Conservation (phyloP, 805 yeast species). For the Yamadazyma phyllophila region DNA sequence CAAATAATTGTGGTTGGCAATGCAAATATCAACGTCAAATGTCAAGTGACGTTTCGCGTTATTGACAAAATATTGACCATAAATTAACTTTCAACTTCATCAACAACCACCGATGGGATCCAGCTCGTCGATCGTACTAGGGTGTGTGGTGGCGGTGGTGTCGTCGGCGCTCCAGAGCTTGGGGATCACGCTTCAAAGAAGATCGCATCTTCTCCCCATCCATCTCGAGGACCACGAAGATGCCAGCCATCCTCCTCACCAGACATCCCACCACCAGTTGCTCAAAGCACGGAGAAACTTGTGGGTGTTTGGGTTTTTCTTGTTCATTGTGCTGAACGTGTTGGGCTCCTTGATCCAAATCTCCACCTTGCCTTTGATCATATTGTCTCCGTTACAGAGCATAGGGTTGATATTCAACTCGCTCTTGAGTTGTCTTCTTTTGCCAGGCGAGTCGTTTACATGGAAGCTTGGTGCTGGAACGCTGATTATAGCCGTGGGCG, state of each 20-base stretch:
- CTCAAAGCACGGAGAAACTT: conserved; percentile 45
- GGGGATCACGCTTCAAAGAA: conserved; percentile 79
- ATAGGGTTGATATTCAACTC: conserved; percentile 87
- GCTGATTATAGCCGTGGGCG: conserved; percentile 65
- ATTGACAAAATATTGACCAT: background rate
- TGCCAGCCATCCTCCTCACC: background rate
- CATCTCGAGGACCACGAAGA: conserved; percentile 13
- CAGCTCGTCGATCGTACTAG: conserved; percentile 42
- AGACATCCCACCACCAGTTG: conserved; percentile 24
- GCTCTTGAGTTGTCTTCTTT: conserved; percentile 57
- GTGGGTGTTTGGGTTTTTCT: conserved; percentile 72
- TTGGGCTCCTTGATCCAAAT: conserved; percentile 83
- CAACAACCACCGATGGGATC: background rate
- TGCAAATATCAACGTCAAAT: background rate
- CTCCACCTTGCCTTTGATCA: conserved; percentile 76
- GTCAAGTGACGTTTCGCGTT: background rate
- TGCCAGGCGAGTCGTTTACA: conserved; percentile 70
- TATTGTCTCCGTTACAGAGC: conserved; percentile 80
- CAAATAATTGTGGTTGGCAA: background rate
- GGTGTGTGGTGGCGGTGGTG: conserved; percentile 67
- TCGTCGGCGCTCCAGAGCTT: conserved; percentile 79
- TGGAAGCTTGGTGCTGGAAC: conserved; percentile 61
- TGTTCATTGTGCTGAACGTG: conserved; percentile 72
- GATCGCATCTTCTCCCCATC: conserved; percentile 58
- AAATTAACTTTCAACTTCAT: background rate